phyloP scores from a whole-genome alignment of 2,329 filamentous ascomycete genomes.

The Neopestalotiopsis sp. region DNA sequence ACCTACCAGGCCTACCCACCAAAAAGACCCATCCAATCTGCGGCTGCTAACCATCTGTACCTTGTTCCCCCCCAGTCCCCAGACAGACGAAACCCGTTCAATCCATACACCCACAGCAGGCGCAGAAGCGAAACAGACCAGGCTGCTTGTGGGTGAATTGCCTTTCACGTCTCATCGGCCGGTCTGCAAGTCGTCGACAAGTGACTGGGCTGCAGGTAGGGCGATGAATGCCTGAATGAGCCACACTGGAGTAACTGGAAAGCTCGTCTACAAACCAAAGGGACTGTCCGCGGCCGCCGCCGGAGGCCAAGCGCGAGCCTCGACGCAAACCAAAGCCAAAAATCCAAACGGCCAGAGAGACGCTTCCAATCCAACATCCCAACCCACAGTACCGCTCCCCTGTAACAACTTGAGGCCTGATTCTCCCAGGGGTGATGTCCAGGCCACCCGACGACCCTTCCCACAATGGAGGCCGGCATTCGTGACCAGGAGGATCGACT shows the following conservation, averaged over 20 bases:
- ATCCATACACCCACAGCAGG: neutral
- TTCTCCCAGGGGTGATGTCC: slow-evolving; percentile 41
- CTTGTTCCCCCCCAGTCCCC: slow-evolving; percentile 2
- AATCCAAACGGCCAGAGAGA: slow-evolving; percentile 12
- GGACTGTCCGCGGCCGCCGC: neutral
- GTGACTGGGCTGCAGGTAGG: neutral
- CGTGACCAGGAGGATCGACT: slow-evolving; percentile 48
- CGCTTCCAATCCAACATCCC: slow-evolving; percentile 3
- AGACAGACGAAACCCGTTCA: slow-evolving; percentile 8
- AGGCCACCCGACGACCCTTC: slow-evolving; percentile 24
- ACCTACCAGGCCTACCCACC: neutral
- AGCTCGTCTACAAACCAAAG: neutral
- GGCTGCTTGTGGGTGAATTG: slow-evolving; percentile 9
- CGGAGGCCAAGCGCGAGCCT: slow-evolving; percentile 10
- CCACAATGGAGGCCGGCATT: slow-evolving; percentile 54
- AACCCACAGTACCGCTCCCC: neutral
- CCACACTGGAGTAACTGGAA: slow-evolving; percentile 6
- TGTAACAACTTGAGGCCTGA: slow-evolving; percentile 23
- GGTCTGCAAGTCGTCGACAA: neutral
- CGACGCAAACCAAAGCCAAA: slow-evolving; percentile 14
- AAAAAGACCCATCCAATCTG: neutral
- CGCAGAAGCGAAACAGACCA: neutral
- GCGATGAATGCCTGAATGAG: slow-evolving; percentile 14
- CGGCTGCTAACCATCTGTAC: slow-evolving; percentile 11
- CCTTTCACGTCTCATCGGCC: slow-evolving; percentile 7